phyloP scores from a whole-genome alignment of 371 early-diverging fungal species.

The Capillidium heterosporum region DNA sequence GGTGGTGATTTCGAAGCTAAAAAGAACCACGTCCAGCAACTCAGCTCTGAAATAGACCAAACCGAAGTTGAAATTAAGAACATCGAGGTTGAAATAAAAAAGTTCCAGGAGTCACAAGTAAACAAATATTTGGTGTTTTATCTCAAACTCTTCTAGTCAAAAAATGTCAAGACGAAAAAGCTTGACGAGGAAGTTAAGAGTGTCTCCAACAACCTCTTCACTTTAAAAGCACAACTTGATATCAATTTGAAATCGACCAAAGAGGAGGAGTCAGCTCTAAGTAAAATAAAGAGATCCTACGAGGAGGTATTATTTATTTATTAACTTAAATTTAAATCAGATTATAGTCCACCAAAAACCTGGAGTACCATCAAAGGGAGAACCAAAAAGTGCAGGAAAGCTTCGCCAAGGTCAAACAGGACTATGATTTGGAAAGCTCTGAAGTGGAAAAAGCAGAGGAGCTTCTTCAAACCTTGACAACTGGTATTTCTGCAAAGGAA shows the following conservation, averaged over 20 bases:
- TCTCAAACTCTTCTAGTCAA: constrained; percentile 17
- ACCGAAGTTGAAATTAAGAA: constrained; percentile 14
- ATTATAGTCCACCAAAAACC: neutral
- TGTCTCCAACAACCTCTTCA: constrained; percentile 51
- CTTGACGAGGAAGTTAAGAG: constrained; percentile 53
- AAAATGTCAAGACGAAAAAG: constrained; percentile 36
- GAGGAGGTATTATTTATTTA: neutral
- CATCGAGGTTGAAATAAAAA: constrained; percentile 7
- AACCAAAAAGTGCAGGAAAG: constrained; percentile 17
- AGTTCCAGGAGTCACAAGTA: constrained; percentile 9
- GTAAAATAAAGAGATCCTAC: neutral
- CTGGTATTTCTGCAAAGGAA: constrained; percentile 77
- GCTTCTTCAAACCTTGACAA: constrained; percentile 76
- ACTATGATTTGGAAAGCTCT: constrained; percentile 37
- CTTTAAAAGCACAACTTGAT: constrained; percentile 58
- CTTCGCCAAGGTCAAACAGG: constrained; percentile 36
- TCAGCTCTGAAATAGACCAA: constrained; percentile 22
- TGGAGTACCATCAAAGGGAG: constrained; percentile 27
- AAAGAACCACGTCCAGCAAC: constrained; percentile 12
- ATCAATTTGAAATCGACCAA: constrained; percentile 44
- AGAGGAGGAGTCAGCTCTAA: constrained; percentile 45
- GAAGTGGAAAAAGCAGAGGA: constrained; percentile 59
- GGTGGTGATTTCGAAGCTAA: constrained; percentile 19
- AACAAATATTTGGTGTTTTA: neutral
- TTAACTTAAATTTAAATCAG: neutral